Conservation (phyloP, 225 moss, liverwort and hornwort species). For the Marchantia paleacea region DNA sequence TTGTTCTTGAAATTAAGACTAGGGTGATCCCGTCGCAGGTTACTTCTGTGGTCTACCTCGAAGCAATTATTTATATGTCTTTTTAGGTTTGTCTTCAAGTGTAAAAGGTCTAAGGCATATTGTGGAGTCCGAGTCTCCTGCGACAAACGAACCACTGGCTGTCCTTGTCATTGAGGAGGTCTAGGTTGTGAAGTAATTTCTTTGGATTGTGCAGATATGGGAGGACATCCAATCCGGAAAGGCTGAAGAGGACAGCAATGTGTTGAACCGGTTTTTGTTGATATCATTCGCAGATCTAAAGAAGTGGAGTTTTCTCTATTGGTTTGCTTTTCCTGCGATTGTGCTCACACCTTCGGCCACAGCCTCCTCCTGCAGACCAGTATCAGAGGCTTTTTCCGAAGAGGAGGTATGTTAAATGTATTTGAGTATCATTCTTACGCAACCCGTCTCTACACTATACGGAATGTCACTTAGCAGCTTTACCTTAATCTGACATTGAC, state of each 20-base stretch:
- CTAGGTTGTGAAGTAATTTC: background rate
- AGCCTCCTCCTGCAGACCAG: slow-evolving; percentile 58
- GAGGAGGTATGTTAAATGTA: slow-evolving; percentile 53
- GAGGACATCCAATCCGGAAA: slow-evolving; percentile 90
- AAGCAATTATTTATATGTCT: too few relatives aligned
- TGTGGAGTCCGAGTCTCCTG: background rate
- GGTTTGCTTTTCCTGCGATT: slow-evolving; percentile 94
- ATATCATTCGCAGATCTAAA: slow-evolving; percentile 97
- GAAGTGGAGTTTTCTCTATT: slow-evolving; percentile 94
- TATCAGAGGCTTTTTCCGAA: slow-evolving; percentile 55
- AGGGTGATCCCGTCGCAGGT: too few relatives aligned
- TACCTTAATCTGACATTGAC: background rate
- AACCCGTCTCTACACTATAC: background rate
- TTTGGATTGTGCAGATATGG: slow-evolving; percentile 68
- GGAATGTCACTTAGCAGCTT: background rate
- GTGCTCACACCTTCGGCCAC: slow-evolving; percentile 80
- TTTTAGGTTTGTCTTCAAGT: too few relatives aligned
- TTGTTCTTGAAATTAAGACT: background rate
- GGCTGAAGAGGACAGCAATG: slow-evolving; percentile 86
- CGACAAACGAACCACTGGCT: background rate
- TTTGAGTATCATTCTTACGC: background rate
- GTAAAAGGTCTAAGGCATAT: too few relatives aligned
- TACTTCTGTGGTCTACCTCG: too few relatives aligned
- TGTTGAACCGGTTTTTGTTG: slow-evolving; percentile 83
- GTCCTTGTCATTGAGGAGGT: background rate